A percentile compares a stretch with the other conserved stretches of the same genome.
Conservation (phyloP, 148 eudicot genomes). For the Selenicereus undatus region DNA sequence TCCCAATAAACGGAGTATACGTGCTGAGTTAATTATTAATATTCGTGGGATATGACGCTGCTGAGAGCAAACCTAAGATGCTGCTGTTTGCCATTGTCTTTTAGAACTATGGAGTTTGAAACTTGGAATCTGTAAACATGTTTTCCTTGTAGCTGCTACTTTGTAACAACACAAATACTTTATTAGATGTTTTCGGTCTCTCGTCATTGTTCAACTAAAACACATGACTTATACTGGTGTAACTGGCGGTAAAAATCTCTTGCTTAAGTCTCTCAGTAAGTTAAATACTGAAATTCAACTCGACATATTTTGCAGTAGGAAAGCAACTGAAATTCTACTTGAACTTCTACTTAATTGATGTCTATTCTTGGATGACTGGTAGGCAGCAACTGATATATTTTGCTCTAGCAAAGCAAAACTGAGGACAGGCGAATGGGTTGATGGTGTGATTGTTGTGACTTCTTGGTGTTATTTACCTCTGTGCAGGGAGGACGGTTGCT, state of each 20-base stretch:
- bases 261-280: not conserved
- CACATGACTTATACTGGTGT: not conserved
- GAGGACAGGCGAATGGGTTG: not conserved
- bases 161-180: not conserved
- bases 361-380: no score
- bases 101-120: not conserved
- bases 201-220: not conserved
- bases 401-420: not conserved
- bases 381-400: not conserved
- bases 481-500: slow-evolving; percentile 78
- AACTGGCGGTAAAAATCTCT: not conserved
- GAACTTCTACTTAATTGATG: no score
- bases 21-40: not conserved
- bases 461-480: slow-evolving; percentile 13
- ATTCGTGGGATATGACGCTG: not conserved
- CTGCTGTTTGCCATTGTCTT: not conserved
- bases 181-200: not conserved
- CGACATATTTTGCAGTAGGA: no score
- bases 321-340: not conserved
- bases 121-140: not conserved
- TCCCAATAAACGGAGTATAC: not conserved
- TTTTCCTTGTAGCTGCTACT: not conserved
- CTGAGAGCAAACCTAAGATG: not conserved
- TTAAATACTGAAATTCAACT: not conserved
- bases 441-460: not conserved